Evolutionary conservation across 2,329 filamentous ascomycete species (phyloP).

Genomic region (Venturia pyrina): DNA sequence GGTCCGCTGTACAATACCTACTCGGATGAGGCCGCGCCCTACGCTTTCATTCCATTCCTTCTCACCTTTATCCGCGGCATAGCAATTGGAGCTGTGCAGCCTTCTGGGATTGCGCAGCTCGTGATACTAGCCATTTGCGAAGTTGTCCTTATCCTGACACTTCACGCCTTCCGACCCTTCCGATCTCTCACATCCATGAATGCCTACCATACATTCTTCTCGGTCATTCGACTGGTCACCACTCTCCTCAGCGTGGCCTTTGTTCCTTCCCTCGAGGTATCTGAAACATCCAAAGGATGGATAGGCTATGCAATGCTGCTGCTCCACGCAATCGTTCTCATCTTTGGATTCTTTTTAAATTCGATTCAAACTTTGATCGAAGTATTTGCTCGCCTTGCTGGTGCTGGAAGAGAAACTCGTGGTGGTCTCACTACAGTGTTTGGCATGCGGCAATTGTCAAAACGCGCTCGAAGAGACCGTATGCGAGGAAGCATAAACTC

Average conservation of each 20-base stretch:
- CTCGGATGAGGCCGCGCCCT: conserved; percentile 83
- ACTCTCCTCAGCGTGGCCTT: conserved; percentile 55
- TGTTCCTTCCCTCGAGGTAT: conserved; percentile 69
- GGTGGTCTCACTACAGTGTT: conserved; percentile 82
- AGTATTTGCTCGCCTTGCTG: conserved; percentile 70
- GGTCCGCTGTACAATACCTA: conserved; percentile 97
- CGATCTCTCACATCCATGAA: conserved; percentile 94
- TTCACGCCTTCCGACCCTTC: conserved; percentile 86
- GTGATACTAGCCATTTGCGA: conserved; percentile 90
- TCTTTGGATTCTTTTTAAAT: conserved; percentile 90
- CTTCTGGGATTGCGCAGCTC: conserved; percentile 85
- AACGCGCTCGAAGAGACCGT: conserved; percentile 5
- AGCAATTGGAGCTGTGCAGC: conserved; percentile 84
- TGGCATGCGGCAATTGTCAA: conserved; percentile 75
- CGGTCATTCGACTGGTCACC: conserved; percentile 63
- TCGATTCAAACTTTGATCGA: conserved; percentile 85
- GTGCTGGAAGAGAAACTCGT: conserved; percentile 66
- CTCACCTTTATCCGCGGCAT: conserved; percentile 80
- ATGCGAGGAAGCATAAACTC: conserved; percentile 21
- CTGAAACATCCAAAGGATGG: conserved; percentile 78
- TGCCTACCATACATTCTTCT: conserved; percentile 80
- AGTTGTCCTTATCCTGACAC: conserved; percentile 75
- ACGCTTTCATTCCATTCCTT: conserved; percentile 76
- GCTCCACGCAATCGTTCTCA: conserved; percentile 72
- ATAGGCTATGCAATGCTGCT: conserved; percentile 86